Evolutionary conservation across 2,329 filamentous ascomycete genomes (phyloP), one percentile per base, ranked within the genome.

Genomic region (Paecilomyces formosus): DNA sequence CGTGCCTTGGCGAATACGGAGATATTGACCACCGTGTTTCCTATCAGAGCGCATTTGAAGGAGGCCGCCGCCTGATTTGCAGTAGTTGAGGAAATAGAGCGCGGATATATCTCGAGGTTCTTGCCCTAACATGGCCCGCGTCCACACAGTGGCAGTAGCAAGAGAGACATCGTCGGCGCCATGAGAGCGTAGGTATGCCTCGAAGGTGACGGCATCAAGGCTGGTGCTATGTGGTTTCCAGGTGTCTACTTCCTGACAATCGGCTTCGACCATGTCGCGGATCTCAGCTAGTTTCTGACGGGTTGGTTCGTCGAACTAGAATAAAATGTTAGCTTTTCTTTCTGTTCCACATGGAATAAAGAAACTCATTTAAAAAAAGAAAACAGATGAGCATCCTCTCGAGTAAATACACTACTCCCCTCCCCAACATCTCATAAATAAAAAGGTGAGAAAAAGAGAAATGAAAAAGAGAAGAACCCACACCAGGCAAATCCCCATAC

Each of bases 61-160:
- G 2, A 85, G 69, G 0, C 84, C 83, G 3, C 78, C 78, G 2
- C 80, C 80, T 11, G 74, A 76, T 62, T 78, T 79, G 73, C 79
- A 81, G 69, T 85, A 84, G 63, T 82, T 74, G 22, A 86, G 71
- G 63, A 85, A 83, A 64, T 72, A 85, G 1, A 82, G 65, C 0
- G 82, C 81, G 6, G 76, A 79, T 3, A 83, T 64, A 12, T 84
- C 80, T 1, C 57, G 59, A 0, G 81, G 76, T 33, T 83, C 79
- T 1, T 77, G 68, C 1, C 82, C 82, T 1, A 83, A 68, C 76
- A 82, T 80, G 1, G 77, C 81, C 0, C 78, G 72, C 0, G 77
- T 77, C 73, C 80, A 82, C 3, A 82, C 69, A 2, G 64, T 74
- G 1, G 75, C 74, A 0, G 72, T 76, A 1, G 70, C 68, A 0